Base-by-base conservation (phyloP, 768 basidiomycete genomes). In the Tulasnella sp. region DNA sequence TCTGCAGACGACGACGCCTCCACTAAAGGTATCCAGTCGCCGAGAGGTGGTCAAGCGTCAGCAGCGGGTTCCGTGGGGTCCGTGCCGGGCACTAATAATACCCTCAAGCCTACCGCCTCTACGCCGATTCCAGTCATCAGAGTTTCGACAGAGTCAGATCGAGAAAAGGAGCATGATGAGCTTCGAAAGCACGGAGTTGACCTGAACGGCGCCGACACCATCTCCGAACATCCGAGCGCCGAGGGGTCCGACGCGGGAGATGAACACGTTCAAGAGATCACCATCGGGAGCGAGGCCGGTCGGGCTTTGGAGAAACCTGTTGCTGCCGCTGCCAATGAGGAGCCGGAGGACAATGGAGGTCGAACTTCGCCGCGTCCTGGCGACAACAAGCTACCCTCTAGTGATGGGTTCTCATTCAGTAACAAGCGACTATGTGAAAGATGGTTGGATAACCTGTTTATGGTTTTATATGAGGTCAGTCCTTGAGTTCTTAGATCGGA, bases 381-480 rank as follows among this genome's bases (percentile, higher is more conserved):
- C 72, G 79, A 2, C 71, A 71, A 36, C 39, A 62, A 35, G 67
- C 65, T 16, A 34, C 71, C 72, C 19, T 12, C 22, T 82, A 86
- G 44, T 44, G 90, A 92, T 72, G 82, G 89, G 2, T 94, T 92
- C 79, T 92, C 94, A 29, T 97, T 99, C 81, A 94, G 89, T 78
- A 98, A 94, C 81, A 99, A 98, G 83, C 85, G 97, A 63, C 82
- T 99, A 41, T 99, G 97, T 78, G 97, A 98, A 79, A 85, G 96
- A 66, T 98, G 97, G 97, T 83, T 99, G 63, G 95, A 98, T 78
- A 98, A 98, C 76, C 79, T 98, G 74, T 99, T 96, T 83, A 98
- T 97, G 94, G 95, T 98, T 3, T 82, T 99, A 5, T 98, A 98
- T 78, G 95, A 98, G 87, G 95, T 92, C 66, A 41, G 85, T 79